phyloP scores from a whole-genome alignment of 306 rosid genomes.

The Astragalus glycyphyllos region DNA sequence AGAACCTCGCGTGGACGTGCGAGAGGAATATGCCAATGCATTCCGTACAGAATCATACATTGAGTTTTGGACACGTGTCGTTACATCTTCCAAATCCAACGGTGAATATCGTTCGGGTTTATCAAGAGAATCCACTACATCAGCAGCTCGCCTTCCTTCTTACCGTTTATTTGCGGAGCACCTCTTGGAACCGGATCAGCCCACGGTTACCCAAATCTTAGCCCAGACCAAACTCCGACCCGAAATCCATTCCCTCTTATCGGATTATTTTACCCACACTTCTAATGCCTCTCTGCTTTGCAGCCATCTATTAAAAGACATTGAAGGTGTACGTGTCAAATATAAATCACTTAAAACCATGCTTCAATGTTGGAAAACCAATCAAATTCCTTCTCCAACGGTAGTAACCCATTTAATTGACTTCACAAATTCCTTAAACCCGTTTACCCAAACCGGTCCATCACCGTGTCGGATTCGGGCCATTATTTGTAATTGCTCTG shows the following conservation, averaged over 20 bases:
- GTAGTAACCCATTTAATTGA: constrained; percentile 32
- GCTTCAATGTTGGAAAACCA: constrained; percentile 34
- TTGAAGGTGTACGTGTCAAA: constrained; percentile 52
- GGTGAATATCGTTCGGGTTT: constrained; percentile 34
- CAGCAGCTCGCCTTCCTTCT: constrained; percentile 73
- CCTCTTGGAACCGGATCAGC: constrained; percentile 71
- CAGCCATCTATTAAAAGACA: constrained; percentile 60
- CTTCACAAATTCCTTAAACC: constrained; percentile 42
- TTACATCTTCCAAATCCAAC: constrained; percentile 43
- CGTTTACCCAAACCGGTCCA: constrained; percentile 29
- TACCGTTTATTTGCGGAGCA: constrained; percentile 77
- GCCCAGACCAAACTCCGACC: constrained; percentile 44
- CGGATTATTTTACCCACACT: constrained; percentile 66
- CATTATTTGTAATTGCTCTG: constrained; percentile 42
- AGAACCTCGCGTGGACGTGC: constrained; percentile 51
- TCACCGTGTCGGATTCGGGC: constrained; percentile 20
- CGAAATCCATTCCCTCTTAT: constrained; percentile 44
- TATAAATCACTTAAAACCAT: constrained; percentile 44
- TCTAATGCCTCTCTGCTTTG: constrained; percentile 68
- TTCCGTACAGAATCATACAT: constrained; percentile 84
- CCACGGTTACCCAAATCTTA: constrained; percentile 49
- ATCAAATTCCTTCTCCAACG: not conserved
- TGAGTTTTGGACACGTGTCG: constrained; percentile 82
- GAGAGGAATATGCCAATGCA: constrained; percentile 79
- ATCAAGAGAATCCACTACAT: constrained; percentile 55